Evolutionary conservation across 495 filamentous ascomycete genomes (phyloP).

Genomic region (Hypoxylon fragiforme): DNA sequence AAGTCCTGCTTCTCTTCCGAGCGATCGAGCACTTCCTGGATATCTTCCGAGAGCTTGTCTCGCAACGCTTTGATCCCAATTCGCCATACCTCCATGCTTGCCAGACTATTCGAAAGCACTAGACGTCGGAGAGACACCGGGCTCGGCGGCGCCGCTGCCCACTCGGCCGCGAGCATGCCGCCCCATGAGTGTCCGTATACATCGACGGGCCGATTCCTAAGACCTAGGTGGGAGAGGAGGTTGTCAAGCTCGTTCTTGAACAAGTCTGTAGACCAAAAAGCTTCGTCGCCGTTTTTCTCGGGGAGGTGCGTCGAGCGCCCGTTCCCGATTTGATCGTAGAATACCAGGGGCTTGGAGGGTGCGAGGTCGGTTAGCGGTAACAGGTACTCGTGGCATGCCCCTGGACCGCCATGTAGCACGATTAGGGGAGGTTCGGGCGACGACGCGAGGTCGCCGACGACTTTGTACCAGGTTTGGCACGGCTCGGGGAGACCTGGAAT

Average conservation of each 20-base stretch:
- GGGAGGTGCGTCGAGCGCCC: constrained; percentile 51
- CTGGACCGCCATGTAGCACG: constrained; percentile 53
- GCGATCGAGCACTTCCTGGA: constrained; percentile 21
- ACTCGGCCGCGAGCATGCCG: constrained; percentile 50
- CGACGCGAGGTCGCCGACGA: constrained; percentile 38
- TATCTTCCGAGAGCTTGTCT: constrained; percentile 17
- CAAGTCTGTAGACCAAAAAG: constrained; percentile 52
- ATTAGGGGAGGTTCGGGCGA: constrained; percentile 40
- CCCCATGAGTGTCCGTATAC: constrained; percentile 58
- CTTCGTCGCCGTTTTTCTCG: constrained; percentile 43
- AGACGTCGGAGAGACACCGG: constrained; percentile 29
- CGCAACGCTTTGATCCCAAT: constrained; percentile 13
- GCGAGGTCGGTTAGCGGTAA: constrained; percentile 43
- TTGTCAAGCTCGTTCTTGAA: constrained; percentile 56
- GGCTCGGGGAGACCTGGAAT: constrained; percentile 27
- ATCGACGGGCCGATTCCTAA: constrained; percentile 42
- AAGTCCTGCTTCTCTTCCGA: constrained; percentile 32
- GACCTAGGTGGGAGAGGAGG: constrained; percentile 45
- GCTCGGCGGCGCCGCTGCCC: constrained; percentile 36
- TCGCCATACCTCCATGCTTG: constrained; percentile 31
- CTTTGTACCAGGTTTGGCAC: constrained; percentile 44
- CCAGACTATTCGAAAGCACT: constrained; percentile 27
- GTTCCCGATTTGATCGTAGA: constrained; percentile 60
- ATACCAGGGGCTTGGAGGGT: constrained; percentile 43
- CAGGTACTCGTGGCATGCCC: constrained; percentile 49